Conservation (phyloP, 257 asterid genomes). For the Nicotiana undulata region DNA sequence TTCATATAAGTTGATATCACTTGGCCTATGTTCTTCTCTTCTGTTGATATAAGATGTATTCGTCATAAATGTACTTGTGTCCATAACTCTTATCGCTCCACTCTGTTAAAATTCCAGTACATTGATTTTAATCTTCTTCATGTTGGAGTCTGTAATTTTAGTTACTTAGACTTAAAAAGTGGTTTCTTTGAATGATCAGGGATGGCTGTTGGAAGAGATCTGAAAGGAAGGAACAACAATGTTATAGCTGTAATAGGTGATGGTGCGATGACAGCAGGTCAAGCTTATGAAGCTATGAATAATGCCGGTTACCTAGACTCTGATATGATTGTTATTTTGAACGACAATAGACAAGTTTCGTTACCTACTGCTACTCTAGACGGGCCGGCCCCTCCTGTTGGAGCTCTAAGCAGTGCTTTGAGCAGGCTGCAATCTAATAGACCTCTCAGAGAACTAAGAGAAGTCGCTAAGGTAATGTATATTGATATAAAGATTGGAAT, state of each 20-base stretch:
- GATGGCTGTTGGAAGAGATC: slow-evolving; percentile 95
- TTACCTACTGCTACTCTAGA: slow-evolving; percentile 89
- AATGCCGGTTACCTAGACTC: slow-evolving; percentile 94
- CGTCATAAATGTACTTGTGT: neutral
- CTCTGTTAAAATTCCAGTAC: neutral
- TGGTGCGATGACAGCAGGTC: slow-evolving; percentile 98
- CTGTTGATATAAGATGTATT: neutral
- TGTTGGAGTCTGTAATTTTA: neutral
- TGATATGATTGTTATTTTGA: slow-evolving; percentile 91
- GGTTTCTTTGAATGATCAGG: slow-evolving; percentile 36
- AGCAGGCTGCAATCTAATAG: slow-evolving; percentile 83
- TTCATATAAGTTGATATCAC: neutral
- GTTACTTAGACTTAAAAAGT: slow-evolving; percentile 5
- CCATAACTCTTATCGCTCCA: neutral
- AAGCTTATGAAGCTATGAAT: slow-evolving; percentile 96
- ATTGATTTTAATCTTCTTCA: neutral
- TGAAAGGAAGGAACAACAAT: slow-evolving; percentile 62
- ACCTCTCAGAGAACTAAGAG: slow-evolving; percentile 87
- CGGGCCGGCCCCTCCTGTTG: slow-evolving; percentile 82
- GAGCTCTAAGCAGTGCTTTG: slow-evolving; percentile 85
- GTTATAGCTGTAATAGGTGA: slow-evolving; percentile 91
- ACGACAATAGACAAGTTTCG: slow-evolving; percentile 95
- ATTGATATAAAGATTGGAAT: neutral
- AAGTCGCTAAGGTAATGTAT: slow-evolving; percentile 76
- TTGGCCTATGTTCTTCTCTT: neutral